Percentiles rank a stretch among this genome's conserved stretches.
Evolutionary conservation across 2,329 filamentous ascomycete genomes (phyloP).

Genomic region (Diaporthe ampelina): DNA sequence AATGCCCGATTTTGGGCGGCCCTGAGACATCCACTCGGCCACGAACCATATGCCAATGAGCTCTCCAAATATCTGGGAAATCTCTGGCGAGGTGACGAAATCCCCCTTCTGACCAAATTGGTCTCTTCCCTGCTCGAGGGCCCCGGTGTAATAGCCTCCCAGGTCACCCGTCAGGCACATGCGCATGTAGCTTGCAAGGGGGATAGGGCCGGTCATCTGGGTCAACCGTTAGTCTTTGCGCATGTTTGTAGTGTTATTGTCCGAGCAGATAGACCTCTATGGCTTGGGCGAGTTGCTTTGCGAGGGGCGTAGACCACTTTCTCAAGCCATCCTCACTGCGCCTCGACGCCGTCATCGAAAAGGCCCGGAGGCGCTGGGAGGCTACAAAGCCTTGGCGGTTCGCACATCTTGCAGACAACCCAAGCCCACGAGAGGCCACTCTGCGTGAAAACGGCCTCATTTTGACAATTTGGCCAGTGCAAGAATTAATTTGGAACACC

Average conservation of each 20-base stretch:
- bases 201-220: constrained; percentile 85
- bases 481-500: neutral
- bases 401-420: constrained; percentile 9
- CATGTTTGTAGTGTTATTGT: neutral
- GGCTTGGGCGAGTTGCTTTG: constrained; percentile 87
- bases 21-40: constrained; percentile 96
- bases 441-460: constrained; percentile 38
- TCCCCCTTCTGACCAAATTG: constrained; percentile 95
- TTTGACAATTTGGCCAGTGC: neutral
- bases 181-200: constrained; percentile 96
- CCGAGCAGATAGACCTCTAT: constrained; percentile 77
- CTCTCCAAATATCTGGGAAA: constrained; percentile 97
- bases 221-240: constrained; percentile 12
- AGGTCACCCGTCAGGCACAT: constrained; percentile 95
- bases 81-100: constrained; percentile 97
- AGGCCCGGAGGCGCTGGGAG: constrained; percentile 24
- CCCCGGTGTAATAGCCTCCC: constrained; percentile 93
- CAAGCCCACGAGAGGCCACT: constrained; percentile 36
- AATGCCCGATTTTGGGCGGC: constrained; percentile 78
- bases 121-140: constrained; percentile 77
- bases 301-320: constrained; percentile 92
- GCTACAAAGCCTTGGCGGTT: constrained; percentile 25
- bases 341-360: constrained; percentile 34
- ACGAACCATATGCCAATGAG: constrained; percentile 95
- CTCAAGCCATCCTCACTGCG: constrained; percentile 56